These are phyloP conservation scores for Eucalyptus cloeziana DNA, from an alignment of 345 rosid species.

Conservation along the genomic window DNA sequence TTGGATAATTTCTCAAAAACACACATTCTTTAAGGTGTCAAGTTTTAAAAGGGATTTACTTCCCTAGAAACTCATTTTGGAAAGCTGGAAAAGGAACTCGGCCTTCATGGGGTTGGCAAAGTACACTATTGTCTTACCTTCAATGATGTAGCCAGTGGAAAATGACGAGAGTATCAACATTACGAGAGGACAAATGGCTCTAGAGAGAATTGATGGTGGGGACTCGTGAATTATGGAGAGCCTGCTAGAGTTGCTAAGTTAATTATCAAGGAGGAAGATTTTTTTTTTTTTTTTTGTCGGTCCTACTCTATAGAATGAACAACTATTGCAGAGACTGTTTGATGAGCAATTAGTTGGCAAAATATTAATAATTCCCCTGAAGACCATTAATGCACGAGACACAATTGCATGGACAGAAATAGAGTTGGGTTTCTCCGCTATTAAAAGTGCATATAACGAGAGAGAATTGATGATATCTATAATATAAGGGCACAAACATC, in stretches of 20 bases:
- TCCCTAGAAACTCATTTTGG: neutral
- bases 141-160: neutral
- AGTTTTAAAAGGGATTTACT: neutral
- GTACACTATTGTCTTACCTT: neutral
- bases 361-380: neutral
- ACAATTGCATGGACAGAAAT: neutral
- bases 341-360: neutral
- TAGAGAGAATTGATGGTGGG: neutral
- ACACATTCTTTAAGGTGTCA: neutral
- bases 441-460: neutral
- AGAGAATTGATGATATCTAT: too few relatives aligned
- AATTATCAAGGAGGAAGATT: neutral
- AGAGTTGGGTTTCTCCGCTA: neutral
- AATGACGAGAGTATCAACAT: neutral
- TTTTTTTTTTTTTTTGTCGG: too few relatives aligned
- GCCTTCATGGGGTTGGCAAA: neutral
- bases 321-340: neutral
- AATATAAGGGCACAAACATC: neutral
- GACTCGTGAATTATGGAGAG: neutral
- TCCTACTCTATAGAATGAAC: too few relatives aligned
- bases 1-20: neutral
- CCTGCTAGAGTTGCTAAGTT: neutral
- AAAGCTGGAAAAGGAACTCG: neutral
- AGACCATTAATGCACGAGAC: neutral
- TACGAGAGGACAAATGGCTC: neutral